Percentiles rank a stretch among this genome's conserved stretches.
These are phyloP conservation scores for Calonectria montana DNA, from an alignment of 2,329 filamentous ascomycete species.

Conservation along the genomic window DNA sequence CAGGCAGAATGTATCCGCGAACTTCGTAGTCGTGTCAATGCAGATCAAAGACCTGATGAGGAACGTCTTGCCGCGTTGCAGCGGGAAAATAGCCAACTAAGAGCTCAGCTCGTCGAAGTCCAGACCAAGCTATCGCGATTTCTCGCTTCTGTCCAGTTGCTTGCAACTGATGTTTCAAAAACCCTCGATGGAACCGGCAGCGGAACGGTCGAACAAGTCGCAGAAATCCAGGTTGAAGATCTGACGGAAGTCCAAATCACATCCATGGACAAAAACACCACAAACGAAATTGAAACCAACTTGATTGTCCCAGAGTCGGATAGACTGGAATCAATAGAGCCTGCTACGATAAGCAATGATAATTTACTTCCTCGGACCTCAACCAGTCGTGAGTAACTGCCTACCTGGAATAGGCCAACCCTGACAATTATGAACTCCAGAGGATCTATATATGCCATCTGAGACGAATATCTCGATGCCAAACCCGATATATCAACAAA, in stretches of 20 bases:
- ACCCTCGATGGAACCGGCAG: conserved; percentile 34
- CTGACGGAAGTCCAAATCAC: neutral
- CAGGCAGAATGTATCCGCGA: conserved; percentile 45
- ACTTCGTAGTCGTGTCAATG: conserved; percentile 36
- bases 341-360: neutral
- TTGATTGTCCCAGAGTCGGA: neutral
- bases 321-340: neutral
- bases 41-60: conserved; percentile 34
- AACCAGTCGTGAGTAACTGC: neutral
- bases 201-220: neutral
- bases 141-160: conserved; percentile 37
- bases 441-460: neutral
- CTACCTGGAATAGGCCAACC: neutral
- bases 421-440: neutral
- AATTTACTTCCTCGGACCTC: neutral
- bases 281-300: neutral
- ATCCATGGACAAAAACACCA: neutral
- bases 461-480: neutral
- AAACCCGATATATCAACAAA: conserved; percentile 37
- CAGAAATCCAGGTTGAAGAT: neutral
- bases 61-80: conserved; percentile 40
- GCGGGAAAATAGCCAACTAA: conserved; percentile 40
- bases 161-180: conserved; percentile 39
- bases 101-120: conserved; percentile 44
- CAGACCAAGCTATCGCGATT: conserved; percentile 41